Evolutionary conservation across 768 basidiomycete genomes (phyloP), one percentile per base, ranked within the genome.

Genomic region (Suillus cothurnatus): DNA sequence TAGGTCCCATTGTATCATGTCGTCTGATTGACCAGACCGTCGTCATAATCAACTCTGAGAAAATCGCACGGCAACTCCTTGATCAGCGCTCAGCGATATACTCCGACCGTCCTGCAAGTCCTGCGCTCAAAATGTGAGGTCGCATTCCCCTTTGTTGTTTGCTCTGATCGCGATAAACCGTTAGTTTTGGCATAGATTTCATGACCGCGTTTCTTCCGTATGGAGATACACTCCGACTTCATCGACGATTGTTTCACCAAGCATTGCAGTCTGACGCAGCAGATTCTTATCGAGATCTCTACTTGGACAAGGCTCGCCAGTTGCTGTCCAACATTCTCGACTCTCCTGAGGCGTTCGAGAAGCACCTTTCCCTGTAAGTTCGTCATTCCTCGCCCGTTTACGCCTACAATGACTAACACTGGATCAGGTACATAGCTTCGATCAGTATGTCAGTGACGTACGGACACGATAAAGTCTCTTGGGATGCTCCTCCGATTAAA

Each of bases 401-500:
- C 19, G n/a, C 23, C 21, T n/a, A 21, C 7, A 4, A 26, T 53
- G 14, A 36, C 31, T 47, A 61, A 62, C 65, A 23, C 14, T 43
- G 43, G 7, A 38, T 3, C 23, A 77, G 76, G 39, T 75, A 76
- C 23, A 71, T 75, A 43, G 61, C 73, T 41, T 77, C 75, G 26
- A 72, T 77, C 38, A 77, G 72, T 1, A 77, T 75, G 75, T 63
- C 65, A 4, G 66, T 69, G 53, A 77, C 76, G 2, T 77, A 75
- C 53, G 74, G 74, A 41, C 75, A 75, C 14, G 69, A 77, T 58
- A 67, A 47, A 19, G 57, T 69, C 50, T 74, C 74, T 5, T 56
- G 75, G 66, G 67, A 77, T 11, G 71, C 66, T 8, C 74, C 72
- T 2, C 63, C 75, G 19, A 72, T 74, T 50, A 72, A 67, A 49